These are phyloP conservation scores for Eleusine coracana DNA, from an alignment of 176 grass and related monocot genomes.

Conservation along the genomic window DNA sequence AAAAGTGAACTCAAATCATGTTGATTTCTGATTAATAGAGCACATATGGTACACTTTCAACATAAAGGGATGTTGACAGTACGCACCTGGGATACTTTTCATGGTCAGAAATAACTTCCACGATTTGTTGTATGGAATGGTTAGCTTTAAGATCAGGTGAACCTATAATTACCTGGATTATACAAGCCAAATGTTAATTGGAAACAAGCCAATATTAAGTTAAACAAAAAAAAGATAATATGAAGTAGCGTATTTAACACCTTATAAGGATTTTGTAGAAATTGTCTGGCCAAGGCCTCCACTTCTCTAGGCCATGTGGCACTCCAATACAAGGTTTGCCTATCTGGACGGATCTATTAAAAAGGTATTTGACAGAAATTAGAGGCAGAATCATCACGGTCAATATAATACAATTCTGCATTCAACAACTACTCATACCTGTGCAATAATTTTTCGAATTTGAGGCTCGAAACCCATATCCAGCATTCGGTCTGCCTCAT, in stretches of 20 bases:
- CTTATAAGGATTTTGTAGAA: constrained; percentile 97
- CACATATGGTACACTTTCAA: background rate
- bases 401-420: constrained; percentile 7
- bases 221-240: background rate
- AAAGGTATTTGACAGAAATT: constrained; percentile 24
- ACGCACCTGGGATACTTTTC: constrained; percentile 91
- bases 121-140: constrained; percentile 92
- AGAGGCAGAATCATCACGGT: background rate
- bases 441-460: constrained; percentile 89
- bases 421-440: constrained; percentile 48
- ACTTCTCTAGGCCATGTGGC: constrained; percentile 97
- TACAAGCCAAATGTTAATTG: constrained; percentile 28
- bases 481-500: constrained; percentile 96
- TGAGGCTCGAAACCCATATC: constrained; percentile 99
- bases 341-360: constrained; percentile 88
- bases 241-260: constrained; percentile 19
- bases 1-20: constrained; percentile 22
- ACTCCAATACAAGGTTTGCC: constrained; percentile 98
- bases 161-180: constrained; percentile 84
- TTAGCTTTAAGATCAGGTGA: constrained; percentile 97
- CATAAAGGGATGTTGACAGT: background rate
- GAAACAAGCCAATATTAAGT: background rate
- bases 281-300: constrained; percentile 77
- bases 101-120: constrained; percentile 86
- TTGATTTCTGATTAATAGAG: constrained; percentile 29